Percentiles rank a stretch among this genome's conserved stretches.
Evolutionary conservation across 2,329 filamentous ascomycete genomes (phyloP).

Genomic region (Colletotrichum destructivum): DNA sequence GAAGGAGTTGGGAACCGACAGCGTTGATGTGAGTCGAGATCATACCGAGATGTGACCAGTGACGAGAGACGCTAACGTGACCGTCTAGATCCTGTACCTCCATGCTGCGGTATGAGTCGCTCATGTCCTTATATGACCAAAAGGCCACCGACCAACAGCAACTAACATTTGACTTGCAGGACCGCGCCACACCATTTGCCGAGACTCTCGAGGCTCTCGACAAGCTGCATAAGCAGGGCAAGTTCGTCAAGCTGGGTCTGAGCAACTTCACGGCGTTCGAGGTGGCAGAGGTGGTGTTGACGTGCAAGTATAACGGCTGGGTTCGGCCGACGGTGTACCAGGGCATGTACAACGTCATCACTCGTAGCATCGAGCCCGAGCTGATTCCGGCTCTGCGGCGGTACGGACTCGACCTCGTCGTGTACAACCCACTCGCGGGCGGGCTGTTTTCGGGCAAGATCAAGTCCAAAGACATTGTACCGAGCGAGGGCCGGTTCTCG

Average conservation of each 20-base stretch:
- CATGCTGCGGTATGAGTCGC: conserved; percentile 70
- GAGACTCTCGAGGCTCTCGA: conserved; percentile 85
- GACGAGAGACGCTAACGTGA: conserved; percentile 11
- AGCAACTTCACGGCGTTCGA: conserved; percentile 91
- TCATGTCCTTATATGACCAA: not conserved
- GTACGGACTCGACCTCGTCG: conserved; percentile 83
- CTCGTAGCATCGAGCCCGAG: conserved; percentile 81
- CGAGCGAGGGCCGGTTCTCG: conserved; percentile 79
- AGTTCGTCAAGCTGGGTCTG: conserved; percentile 85
- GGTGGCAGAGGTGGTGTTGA: conserved; percentile 86
- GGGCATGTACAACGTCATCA: conserved; percentile 89
- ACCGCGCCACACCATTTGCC: conserved; percentile 79
- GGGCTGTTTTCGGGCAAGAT: conserved; percentile 87
- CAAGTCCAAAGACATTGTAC: conserved; percentile 74
- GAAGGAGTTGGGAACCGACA: conserved; percentile 79
- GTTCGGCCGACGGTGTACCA: conserved; percentile 89
- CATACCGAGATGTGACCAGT: not conserved
- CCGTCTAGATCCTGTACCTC: conserved; percentile 76
- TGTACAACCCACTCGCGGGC: conserved; percentile 87
- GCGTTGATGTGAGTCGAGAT: conserved; percentile 72
- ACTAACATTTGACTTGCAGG: conserved; percentile 46
- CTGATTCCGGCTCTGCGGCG: conserved; percentile 80
- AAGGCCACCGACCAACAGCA: not conserved
- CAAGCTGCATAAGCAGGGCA: conserved; percentile 87
- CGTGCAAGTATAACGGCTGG: conserved; percentile 85